A percentile compares a stretch with the other conserved stretches of the same genome.
These are phyloP conservation scores for Scheffersomyces titani DNA, from an alignment of 1,139 yeast genomes.

Conservation along the genomic window DNA sequence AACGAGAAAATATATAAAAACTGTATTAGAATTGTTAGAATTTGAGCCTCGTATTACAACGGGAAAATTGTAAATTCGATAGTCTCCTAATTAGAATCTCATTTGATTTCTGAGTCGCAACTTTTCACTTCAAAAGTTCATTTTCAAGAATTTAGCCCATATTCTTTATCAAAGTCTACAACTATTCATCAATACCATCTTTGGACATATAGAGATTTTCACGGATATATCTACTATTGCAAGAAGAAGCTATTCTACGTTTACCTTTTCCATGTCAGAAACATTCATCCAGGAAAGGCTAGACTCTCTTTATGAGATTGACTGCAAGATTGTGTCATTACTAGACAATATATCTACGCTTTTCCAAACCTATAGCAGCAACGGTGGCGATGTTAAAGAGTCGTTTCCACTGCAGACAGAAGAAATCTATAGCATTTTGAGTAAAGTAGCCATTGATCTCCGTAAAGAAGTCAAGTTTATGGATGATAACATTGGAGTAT, in stretches of 20 bases:
- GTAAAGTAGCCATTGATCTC: slow-evolving; percentile 48
- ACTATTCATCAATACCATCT: background rate
- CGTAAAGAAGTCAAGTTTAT: slow-evolving; percentile 58
- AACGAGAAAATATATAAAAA: background rate
- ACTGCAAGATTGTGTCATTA: slow-evolving; percentile 43
- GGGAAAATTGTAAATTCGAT: no score
- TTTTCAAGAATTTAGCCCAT: background rate
- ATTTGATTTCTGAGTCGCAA: background rate
- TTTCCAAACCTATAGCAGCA: slow-evolving; percentile 39
- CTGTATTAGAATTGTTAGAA: background rate
- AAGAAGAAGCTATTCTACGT: background rate
- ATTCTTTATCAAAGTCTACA: background rate
- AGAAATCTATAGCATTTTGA: slow-evolving; percentile 32
- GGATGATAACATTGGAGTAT: slow-evolving; percentile 58
- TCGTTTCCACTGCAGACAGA: slow-evolving; percentile 30
- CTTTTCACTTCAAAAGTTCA: background rate
- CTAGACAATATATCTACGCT: slow-evolving; percentile 39
- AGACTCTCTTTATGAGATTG: slow-evolving; percentile 46
- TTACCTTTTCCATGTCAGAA: slow-evolving; percentile 9
- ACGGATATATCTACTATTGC: background rate
- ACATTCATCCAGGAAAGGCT: slow-evolving; percentile 47
- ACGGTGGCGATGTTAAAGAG: slow-evolving; percentile 15
- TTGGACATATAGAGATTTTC: background rate
- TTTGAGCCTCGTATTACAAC: no score
- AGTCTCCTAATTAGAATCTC: background rate